These are phyloP conservation scores for Pelargonium fulgidum DNA, from an alignment of 441 rosid genomes.

Conservation along the genomic window DNA sequence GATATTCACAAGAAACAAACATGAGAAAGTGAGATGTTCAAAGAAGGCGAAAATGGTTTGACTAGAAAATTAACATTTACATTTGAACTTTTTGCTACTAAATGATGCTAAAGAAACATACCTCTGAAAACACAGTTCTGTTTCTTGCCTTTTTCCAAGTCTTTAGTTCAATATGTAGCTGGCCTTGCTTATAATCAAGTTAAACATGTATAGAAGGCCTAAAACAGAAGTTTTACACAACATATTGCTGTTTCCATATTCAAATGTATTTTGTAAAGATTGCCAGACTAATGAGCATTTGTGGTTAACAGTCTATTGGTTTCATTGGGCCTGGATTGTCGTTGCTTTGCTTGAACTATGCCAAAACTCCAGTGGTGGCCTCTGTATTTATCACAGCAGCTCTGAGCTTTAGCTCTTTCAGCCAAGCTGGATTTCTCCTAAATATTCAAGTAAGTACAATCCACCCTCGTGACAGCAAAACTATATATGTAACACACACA, in stretches of 20 bases:
- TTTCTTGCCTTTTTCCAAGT: too few species aligned
- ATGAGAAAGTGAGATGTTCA: background rate
- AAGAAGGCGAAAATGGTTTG: too few species aligned
- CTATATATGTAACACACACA: background rate
- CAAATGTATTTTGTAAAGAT: too few species aligned
- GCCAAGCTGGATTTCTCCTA: conserved; percentile 97
- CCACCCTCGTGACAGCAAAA: background rate
- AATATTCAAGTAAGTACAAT: conserved; percentile 67
- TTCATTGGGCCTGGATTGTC: conserved; percentile 83
- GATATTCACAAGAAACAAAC: background rate
- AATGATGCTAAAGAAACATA: too few species aligned
- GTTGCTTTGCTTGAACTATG: conserved; percentile 67
- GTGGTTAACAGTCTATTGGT: conserved; percentile 57
- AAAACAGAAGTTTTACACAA: too few species aligned
- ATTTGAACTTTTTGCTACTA: too few species aligned
- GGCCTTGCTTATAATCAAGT: too few species aligned
- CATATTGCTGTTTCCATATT: too few species aligned
- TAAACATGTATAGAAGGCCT: too few species aligned
- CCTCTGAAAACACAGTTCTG: too few species aligned
- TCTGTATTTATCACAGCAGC: conserved; percentile 59
- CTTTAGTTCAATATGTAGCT: too few species aligned
- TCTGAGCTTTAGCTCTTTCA: conserved; percentile 82
- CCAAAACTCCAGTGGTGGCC: conserved; percentile 59
- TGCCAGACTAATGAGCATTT: background rate
- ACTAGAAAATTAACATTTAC: too few species aligned